Evolutionary conservation across 1,139 yeast genomes (phyloP).

Genomic region (Cylindricascospora bacillispora): DNA sequence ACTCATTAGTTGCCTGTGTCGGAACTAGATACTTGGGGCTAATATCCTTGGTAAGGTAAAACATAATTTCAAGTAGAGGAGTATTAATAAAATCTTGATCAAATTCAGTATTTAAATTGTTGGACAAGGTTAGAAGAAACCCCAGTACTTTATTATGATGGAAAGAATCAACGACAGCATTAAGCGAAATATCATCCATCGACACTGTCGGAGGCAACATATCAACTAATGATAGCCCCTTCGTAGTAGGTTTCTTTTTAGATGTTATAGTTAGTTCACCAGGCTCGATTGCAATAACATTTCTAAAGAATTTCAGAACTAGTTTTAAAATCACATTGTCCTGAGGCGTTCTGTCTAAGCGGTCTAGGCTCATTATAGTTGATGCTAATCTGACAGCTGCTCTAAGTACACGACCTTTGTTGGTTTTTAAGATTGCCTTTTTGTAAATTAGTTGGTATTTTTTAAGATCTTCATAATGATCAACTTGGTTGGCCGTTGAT

Average conservation of each 20-base stretch:
- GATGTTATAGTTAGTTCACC: slow-evolving; percentile 39
- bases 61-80: slow-evolving; percentile 58
- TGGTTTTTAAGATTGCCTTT: slow-evolving; percentile 45
- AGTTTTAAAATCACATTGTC: slow-evolving; percentile 66
- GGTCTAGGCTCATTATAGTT: slow-evolving; percentile 45
- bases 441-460: slow-evolving; percentile 64
- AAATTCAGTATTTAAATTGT: slow-evolving; percentile 52
- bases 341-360: slow-evolving; percentile 47
- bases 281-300: slow-evolving; percentile 65
- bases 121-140: slow-evolving; percentile 55
- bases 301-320: slow-evolving; percentile 62
- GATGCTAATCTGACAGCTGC: slow-evolving; percentile 61
- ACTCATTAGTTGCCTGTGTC: not conserved
- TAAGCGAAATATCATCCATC: slow-evolving; percentile 56
- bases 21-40: slow-evolving; percentile 22
- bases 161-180: slow-evolving; percentile 44
- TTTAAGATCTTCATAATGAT: slow-evolving; percentile 46
- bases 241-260: slow-evolving; percentile 25
- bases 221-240: slow-evolving; percentile 23
- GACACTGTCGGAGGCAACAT: slow-evolving; percentile 46
- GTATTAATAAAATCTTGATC: slow-evolving; percentile 49
- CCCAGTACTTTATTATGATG: slow-evolving; percentile 58
- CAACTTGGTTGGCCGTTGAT: slow-evolving; percentile 39
- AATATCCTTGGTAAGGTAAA: slow-evolving; percentile 47
- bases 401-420: slow-evolving; percentile 49